Base-by-base conservation (phyloP, 768 basidiomycete genomes). In the Cytidiella melzeri region DNA sequence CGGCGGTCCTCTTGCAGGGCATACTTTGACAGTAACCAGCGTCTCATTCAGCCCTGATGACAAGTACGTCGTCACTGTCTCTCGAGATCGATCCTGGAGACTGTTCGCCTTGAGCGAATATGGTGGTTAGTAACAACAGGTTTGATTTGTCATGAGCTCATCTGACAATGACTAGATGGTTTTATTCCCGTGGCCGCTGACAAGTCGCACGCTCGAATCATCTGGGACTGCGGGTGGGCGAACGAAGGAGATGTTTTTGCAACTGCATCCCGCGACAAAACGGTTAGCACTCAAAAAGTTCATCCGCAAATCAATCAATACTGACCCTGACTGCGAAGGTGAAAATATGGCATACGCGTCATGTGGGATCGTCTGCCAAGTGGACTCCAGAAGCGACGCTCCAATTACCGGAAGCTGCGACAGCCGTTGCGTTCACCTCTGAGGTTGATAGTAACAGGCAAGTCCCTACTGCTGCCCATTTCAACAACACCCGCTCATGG, bases 201-300 rank as follows among this genome's bases (percentile, higher is more conserved):
- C 50, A 95, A 90, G 67, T 83, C 90, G 0, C 96, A 98, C 65
- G 77, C 79, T 1, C 79, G 96, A 34, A 96, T 99, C 59, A 87
- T 99, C 28, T 94, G 96, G 92, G 96, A 98, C 63, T 90, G 88
- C 59, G 80, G 83, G 12, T 99, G 94, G 92, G 75, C 87, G 1
- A 60, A 68, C 1, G 84, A 90, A 56, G 81, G 83, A 5, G 77
- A 83, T 56, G 60, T 85, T 13, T 99, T 99, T 60, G 93, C 83
- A 10, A 98, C 96, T 2, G 94, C 90, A 1, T 93, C 94, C 2
- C 79, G 96, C 38, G 96, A 99, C 67, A 98, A 95, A 70, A 91
- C 89, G 12, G 94, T 91, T 56, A 48, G 77, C 55, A 25, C n/a
- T n/a, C n/a, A n/a, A n/a, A n/a, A n/a, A n/a, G n/a, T n/a, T n/a